Base-by-base conservation (phyloP, 331 rosid species). In the Telfairia occidentalis region DNA sequence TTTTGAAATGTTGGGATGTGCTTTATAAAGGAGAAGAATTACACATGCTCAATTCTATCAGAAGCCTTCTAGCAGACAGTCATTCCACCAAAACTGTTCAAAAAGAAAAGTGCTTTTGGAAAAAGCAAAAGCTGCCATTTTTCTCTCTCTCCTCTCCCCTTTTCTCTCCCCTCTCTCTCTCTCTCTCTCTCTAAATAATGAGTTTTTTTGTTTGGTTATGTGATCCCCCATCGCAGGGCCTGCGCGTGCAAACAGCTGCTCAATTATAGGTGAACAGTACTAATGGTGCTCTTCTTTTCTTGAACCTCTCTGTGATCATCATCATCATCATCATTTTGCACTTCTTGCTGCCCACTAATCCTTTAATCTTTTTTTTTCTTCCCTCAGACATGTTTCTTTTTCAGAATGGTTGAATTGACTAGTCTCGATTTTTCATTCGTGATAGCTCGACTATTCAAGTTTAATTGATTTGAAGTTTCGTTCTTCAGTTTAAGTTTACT, bases 61-160 rank as follows among this genome's bases (percentile, higher is more conserved):
- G 12, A 73, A 72, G 78, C 80, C 54, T 82, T 26, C 76, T 73
- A 35, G 87, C 83, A 77, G 90, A 86, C 96, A 84, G 89, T 85
- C 92, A 85, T 89, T 89, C 93, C 84, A 82, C 88, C 75, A 71
- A 84, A 73, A 73, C 84, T 83, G 81, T 86, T 88, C 85, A 82
- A 86, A 87, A 86, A 87, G 89, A 84, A 83, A 70, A 85, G 74
- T 82, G 79, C 86, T 83, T 89, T 88, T 42, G 43, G 55, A 86
- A 94, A 94, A 91, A 87, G 96, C 85, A 88, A 94, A 91, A 91
- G 98, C 96, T 93, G 98, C 73, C 83, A 84, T 52, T 67, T 55
- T 75, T 76, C 67, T 76, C 80, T 78, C 78, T 73, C 79, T 78
- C 46, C 46, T 78, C 76, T 82, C 80, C 15, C 28, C 28, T 37